Evolutionary conservation across 176 grass and related monocot genomes (phyloP), one percentile per base, ranked within the genome.

Genomic region (Oryza glumipatula): DNA sequence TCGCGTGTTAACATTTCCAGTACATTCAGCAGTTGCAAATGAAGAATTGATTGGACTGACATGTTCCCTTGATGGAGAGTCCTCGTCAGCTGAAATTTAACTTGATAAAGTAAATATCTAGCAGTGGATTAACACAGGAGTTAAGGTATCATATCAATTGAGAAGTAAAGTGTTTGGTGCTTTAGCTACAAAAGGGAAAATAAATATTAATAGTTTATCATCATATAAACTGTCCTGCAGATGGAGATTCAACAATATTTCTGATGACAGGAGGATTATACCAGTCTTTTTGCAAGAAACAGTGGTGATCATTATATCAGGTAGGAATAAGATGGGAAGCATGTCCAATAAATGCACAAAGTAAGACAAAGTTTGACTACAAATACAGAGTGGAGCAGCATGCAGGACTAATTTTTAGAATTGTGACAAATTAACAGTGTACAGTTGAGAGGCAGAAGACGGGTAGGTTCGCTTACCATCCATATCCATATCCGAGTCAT

Each of bases 401-500:
- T 67, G 41, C 45, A 68, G 15, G 26, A 66, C 67, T 3, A 73
- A 43, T 49, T 61, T 61, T 79, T 44, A 47, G 43, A 52, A 11
- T 21, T 82, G 47, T 22, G 72, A 76, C 4, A 67, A 52, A 73
- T 68, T 72, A 39, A 2, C 17, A 19, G 6, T 81, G 47, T 9
- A 77, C 77, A 17, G 22, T 43, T 35, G 43, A 79, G 52, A 79
- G 72, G 83, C 49, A 32, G 28, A 81, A 64, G 63, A 56, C 21
- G 70, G 60, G 6, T 63, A 73, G 65, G 61, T 79, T 73, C 22
- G 30, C 80, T 83, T 67, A 96, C 96, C 96, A 58, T 92, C 93
- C 96, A 98, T 95, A 77, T 98, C 93, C 93, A 94, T 99, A 82
- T 99, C 93, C 26, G 96, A 92, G 80, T 87, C 86, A 85, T 99